These are phyloP conservation scores for Hanseniaspora jakobsenii DNA, from an alignment of 805 yeast species.

Conservation along the genomic window DNA sequence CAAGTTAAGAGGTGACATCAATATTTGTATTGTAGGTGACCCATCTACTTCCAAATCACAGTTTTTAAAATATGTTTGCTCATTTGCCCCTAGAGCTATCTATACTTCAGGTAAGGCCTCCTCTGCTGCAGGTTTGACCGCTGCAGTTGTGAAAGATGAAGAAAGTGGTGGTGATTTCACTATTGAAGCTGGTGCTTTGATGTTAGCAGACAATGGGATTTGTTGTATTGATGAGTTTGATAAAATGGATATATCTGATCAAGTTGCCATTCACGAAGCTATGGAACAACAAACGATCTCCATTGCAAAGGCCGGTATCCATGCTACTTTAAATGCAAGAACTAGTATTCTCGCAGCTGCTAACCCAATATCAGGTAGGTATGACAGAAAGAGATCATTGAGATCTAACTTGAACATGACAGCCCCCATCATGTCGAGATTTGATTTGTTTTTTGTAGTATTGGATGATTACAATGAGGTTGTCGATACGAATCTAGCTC, in stretches of 20 bases:
- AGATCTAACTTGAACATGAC: conserved; percentile 87
- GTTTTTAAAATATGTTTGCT: conserved; percentile 81
- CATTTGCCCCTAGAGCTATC: conserved; percentile 85
- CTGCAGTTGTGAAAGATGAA: conserved; percentile 83
- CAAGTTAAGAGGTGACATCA: conserved; percentile 95
- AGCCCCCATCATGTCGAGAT: conserved; percentile 97
- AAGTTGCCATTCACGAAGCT: conserved; percentile 98
- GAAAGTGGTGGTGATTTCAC: conserved; percentile 96
- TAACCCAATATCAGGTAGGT: conserved; percentile 93
- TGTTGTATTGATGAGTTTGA: conserved; percentile 98
- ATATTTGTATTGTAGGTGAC: conserved; percentile 93
- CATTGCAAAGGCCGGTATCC: conserved; percentile 97
- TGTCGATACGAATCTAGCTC: conserved; percentile 78
- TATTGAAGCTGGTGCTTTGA: conserved; percentile 95
- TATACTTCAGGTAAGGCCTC: conserved; percentile 98
- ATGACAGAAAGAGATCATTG: conserved; percentile 73
- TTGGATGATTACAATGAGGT: conserved; percentile 89
- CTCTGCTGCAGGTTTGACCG: conserved; percentile 96
- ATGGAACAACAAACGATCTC: conserved; percentile 99
- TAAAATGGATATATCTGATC: conserved; percentile 90
- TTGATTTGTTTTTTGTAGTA: conserved; percentile 87
- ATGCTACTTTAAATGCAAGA: conserved; percentile 92
- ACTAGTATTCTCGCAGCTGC: conserved; percentile 98
- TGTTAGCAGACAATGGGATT: conserved; percentile 96
- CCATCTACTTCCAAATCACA: conserved; percentile 98